Evolutionary conservation across 176 grass and related monocot genomes (phyloP), one percentile per base, ranked within the genome.

Genomic region (Calamus simplicifolius): DNA sequence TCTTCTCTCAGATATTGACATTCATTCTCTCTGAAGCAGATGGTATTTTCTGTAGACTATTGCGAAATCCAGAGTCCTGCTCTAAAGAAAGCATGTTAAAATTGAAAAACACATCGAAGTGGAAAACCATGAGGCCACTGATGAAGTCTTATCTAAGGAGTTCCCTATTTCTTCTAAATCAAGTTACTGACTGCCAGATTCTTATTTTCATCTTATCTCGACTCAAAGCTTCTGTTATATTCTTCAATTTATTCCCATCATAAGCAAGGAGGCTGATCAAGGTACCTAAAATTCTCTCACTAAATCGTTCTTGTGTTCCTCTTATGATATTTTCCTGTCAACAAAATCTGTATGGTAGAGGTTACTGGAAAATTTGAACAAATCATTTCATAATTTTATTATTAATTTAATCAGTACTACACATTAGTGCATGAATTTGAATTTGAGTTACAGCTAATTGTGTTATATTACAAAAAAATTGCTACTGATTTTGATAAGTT

Each of bases 81-180:
- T 71, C 79, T 60, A 79, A 82, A 78, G 85, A 84, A 48, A 71
- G 52, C 64, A 67, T 90, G 59, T 72, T 85, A 63, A 90, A 96
- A 49, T 53, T 80, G 50, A 88, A 50, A 65, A 75, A 48, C 67
- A 73, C 54, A 56, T 75, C 82, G 61, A 80, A 88, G 71, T 86
- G 80, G 86, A 58, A 75, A 77, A 69, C 61, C 70, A 52, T 71
- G 28, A 72, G 82, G 53, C 77, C 70, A 31, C 72, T 95, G 64
- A 71, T 96, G 17, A 88, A 90, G 50, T 85, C 78, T 27, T 96
- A 87, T 70, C 49, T 96, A 57, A 59, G 29, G 51, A 90, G 61
- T 82, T 85, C 80, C 61, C 54, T 96, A 27, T 63, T 61, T 72
- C 76, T 96, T 38, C 75, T 96, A 75, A 88, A 73, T 85, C 86